Evolutionary conservation across 2,329 filamentous ascomycete genomes (phyloP), one percentile per base, ranked within the genome.

Genomic region (Lasiodiplodia theobromae): DNA sequence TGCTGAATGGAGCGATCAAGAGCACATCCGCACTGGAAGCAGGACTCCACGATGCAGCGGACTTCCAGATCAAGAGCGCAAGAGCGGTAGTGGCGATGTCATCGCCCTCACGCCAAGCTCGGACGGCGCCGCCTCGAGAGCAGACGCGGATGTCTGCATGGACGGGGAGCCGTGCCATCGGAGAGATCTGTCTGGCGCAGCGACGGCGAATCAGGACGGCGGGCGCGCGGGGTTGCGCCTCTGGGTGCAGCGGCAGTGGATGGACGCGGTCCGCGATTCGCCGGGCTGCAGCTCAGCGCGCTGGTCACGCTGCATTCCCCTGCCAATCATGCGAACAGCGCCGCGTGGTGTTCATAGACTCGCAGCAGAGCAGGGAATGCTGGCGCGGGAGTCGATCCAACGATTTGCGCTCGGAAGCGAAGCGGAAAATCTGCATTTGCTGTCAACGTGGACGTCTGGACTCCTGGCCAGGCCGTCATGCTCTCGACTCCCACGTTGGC

Each of bases 371-470:
- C 60, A 66, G 51, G 63, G 63, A 66, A 54, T 7, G 31, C 51
- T 16, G 63, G 63, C 51, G 51, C 63, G 63, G 63, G 51, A 66
- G 63, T 54, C 63, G 63, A 66, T 66, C 60, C 34, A 37, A n/a
- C 51, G 49, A 66, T 66, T 66, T 31, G 63, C 63, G 34, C 28
- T 31, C 63, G 63, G 63, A 56, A 56, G 51, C 63, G 63, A 56
- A 52, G 60, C 60, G 60, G 60, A 44, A 52, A 40, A 40, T 40
- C 5, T 21, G 60, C 60, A 38, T 52, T 52, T 64, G 60, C 47
- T 64, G 60, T 47, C 31, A 34, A 34, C 31, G 31, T 34, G 31
- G 31, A 34, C 31, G 31, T 34, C 31, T 34, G 31, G 31, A 34
- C 31, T 34, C 60, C 21, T 64, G 23, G 60, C 60, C 40, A 49